Evolutionary conservation across 2,329 filamentous ascomycete species (phyloP), one percentile per base, ranked within the genome.

Genomic region (Aureobasidium leucospermi): DNA sequence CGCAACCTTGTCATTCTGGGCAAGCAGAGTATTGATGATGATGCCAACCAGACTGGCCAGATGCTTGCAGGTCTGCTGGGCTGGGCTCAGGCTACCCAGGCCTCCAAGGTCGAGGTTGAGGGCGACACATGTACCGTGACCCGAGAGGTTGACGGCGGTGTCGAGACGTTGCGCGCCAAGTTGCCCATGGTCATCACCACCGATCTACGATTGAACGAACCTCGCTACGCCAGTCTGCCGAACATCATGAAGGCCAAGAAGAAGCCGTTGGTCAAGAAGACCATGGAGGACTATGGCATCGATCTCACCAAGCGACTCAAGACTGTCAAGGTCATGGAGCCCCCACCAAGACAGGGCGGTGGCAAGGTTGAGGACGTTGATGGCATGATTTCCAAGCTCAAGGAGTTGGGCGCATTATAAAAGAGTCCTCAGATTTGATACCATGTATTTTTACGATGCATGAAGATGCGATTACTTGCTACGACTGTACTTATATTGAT

Each of bases 201-300:
- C 63, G 94, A 99, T 79, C 75, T 99, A 77, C 80, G 94, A 56
- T 78, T 99, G 73, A 99, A 99, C 71, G 90, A 95, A 83, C 94
- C 94, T 61, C 81, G 94, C 65, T 99, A 96, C 74, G 94, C 93
- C 23, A 96, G 85, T 75, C 75, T 99, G 83, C 93, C 92, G 53
- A 97, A 97, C 73, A 97, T 99, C 65, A 99, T 99, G 94, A 99
- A 97, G 87, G 94, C 94, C 57, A 99, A 99, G 88, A 99, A 97
- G 89, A 99, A 99, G 88, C 89, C 89, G 70, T 71, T 99, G 67
- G 90, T 94, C 69, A 97, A 96, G 87, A 88, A 90, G 82, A 90
- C 83, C 65, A 74, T 96, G 73, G 82, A 79, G 60, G 94, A 99
- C 71, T 88, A 89, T 73, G 90, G 89, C 1, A 76, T 96, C 45